Base-by-base conservation (phyloP, 495 filamentous ascomycete genomes). In the Antarctomyces pellizariae region DNA sequence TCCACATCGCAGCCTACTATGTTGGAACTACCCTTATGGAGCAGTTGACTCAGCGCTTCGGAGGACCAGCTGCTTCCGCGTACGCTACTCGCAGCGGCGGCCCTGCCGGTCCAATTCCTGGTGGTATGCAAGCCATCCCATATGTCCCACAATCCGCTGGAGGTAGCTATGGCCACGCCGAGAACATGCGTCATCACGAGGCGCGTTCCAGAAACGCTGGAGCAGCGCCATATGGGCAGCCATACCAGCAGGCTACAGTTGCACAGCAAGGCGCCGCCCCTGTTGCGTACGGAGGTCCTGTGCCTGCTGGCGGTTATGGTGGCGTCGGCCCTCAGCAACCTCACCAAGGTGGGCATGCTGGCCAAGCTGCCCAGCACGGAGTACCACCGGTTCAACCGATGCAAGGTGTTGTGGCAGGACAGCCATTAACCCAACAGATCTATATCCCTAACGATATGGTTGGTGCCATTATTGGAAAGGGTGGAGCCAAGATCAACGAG, bases 391-490 rank as follows among this genome's bases (percentile, higher is more conserved):
- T 56, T 24, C 71, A 70, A 30, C 76, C 79, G 3, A 71, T 80
- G 46, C 67, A 67, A 39, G 67, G 66, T 22, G 67, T 71, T 41
- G 63, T 86, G 31, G 72, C 76, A 18, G 80, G 78, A 18, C 72
- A 83, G 34, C 79, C 86, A 31, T 51, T 97, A 37, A 97, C 86
- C 1, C 86, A 97, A 45, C 86, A 97, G 49, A 97, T 97, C 37
- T 97, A 71, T 53, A 97, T 97, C 43, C 86, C 86, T 23, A 97
- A 97, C 48, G 86, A 97, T 43, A 97, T 97, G 86, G 86, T 97
- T 28, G 86, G 86, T 26, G 86, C 86, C 25, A 97, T 97, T 40
- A 97, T 97, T 41, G 86, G 86, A 33, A 97, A 97, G 55, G 89
- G 86, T 31, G 86, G 86, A 34, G 77, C 80, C 13, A 97, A 97